Evolutionary conservation across 2,329 filamentous ascomycete genomes (phyloP), one percentile per base, ranked within the genome.

Genomic region (Orbilia ellipsospora): DNA sequence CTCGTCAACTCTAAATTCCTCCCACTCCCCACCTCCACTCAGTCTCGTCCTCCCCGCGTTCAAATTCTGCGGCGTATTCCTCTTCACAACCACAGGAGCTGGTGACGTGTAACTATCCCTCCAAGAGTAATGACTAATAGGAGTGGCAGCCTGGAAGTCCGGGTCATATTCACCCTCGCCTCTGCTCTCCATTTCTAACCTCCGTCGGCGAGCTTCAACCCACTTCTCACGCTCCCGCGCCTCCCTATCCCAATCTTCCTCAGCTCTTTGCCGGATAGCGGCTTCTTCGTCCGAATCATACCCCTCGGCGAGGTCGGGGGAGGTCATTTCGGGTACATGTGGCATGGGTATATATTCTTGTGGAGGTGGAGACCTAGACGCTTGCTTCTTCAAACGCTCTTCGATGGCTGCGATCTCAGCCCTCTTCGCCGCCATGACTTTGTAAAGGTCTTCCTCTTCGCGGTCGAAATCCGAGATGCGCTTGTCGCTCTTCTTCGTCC

Each of bases 21-120:
- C 73, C 73, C 73, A 76, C 56, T 76, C 73, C 28, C 73, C 73
- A 13, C 73, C 73, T 31, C 73, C 73, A 16, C 73, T 76, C 48
- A 76, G 48, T 13, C 73, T 63, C 13, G 59, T 76, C 36, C 73
- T 65, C 13, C 73, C 66, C 6, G 73, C 36, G 42, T 65, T 69
- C 36, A 68, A 60, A 48, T 68, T 74, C 31, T 68, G 70, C 4
- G 56, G 56, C 1, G 65, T 70, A 20, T 70, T 64, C 10, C 73
- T 56, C 73, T 70, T 69, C n/a, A 70, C 73, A 31, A 68, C 65
- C 0, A 68, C 65, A n/a, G 73, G 62, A 20, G 70, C 70, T 2
- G 70, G 70, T 16, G 70, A 68, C 4, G 62, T 57, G 51, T 69
- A 64, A 23, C 73, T 76, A 51, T 76, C 73, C 20, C 73, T 45